Base-by-base conservation (phyloP, 1,284 basidiomycete species). In the Sutorius eximius region DNA sequence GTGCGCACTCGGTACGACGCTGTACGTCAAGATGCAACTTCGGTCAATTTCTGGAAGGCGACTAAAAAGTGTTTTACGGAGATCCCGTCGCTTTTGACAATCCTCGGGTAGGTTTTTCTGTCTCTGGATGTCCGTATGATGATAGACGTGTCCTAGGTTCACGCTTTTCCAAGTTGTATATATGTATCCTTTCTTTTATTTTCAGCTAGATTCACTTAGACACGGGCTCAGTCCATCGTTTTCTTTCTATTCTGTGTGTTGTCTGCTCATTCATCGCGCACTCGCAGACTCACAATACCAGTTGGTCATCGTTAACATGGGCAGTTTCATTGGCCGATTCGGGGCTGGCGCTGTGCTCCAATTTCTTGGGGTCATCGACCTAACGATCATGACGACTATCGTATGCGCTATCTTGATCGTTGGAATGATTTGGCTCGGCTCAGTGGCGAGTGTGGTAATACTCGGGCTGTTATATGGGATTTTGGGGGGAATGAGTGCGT, bases 381-480 rank as follows among this genome's bases (percentile, higher is more conserved):
- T 77, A 15, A 62, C 76, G 11, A 70, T 79, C 22, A 56, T 71
- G 5, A 69, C 73, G 40, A 57, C 54, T 7, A 13, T 64, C 11
- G 52, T 47, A n/a, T 66, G 62, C 20, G 63, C 59, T 0, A 52
- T 71, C 61, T 44, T 71, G 61, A 54, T 81, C 16, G 76, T 82
- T 43, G 71, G 73, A 49, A 74, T 75, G 52, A 65, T 78, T 9
- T 78, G 70, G 30, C 65, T 81, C 12, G 66, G 70, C n/a, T 68
- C 71, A 27, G 64, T 68, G 0, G 68, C 66, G 5, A 77, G 78
- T 8, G 73, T 77, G 1, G 65, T 79, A 6, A 57, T 72, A 22
- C 80, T 82, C 44, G 75, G 76, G 7, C 58, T 78, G 36, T 60
- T 83, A 15, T 84, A 75, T 53, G 80, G 82, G 0, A 70, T 81